These are phyloP conservation scores for Porcisia deanei DNA, from an alignment of 208 protist species.

Conservation along the genomic window DNA sequence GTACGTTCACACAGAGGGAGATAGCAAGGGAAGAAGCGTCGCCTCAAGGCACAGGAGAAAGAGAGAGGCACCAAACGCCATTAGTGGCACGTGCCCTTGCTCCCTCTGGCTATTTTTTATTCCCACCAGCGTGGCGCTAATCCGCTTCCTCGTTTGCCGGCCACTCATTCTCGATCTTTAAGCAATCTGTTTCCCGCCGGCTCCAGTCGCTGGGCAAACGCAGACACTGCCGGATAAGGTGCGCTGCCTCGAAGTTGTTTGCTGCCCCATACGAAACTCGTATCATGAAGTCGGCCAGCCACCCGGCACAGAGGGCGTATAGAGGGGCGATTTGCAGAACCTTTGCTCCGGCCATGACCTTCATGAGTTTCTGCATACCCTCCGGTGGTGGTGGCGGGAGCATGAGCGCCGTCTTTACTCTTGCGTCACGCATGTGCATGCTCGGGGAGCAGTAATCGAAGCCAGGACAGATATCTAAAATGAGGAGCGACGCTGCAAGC, in stretches of 20 bases:
- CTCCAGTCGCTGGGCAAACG: constrained; percentile 66
- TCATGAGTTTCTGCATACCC: constrained; percentile 37
- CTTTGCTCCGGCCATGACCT: constrained; percentile 47
- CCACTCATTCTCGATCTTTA: constrained; percentile 90
- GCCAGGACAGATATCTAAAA: constrained; percentile 36
- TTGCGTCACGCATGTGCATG: constrained; percentile 31
- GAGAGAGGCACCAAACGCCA: too few species aligned
- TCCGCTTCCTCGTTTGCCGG: constrained; percentile 69
- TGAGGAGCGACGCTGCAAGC: constrained; percentile 21
- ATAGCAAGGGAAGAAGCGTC: too few species aligned
- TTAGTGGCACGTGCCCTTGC: neutral
- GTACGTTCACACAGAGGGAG: neutral
- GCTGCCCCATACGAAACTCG: constrained; percentile 54
- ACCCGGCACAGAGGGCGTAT: constrained; percentile 61
- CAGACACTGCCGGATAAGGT: constrained; percentile 72
- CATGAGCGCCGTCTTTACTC: constrained; percentile 26
- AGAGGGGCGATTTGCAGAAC: constrained; percentile 57
- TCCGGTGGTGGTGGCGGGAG: constrained; percentile 35
- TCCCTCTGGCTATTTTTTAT: neutral
- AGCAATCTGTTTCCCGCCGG: constrained; percentile 61
- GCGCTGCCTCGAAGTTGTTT: constrained; percentile 74
- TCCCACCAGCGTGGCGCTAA: neutral
- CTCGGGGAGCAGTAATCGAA: constrained; percentile 58
- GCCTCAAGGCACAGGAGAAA: neutral
- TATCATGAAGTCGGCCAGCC: constrained; percentile 71